These are phyloP conservation scores for Trametes polyzona DNA, from an alignment of 1,284 basidiomycete genomes.

Conservation along the genomic window DNA sequence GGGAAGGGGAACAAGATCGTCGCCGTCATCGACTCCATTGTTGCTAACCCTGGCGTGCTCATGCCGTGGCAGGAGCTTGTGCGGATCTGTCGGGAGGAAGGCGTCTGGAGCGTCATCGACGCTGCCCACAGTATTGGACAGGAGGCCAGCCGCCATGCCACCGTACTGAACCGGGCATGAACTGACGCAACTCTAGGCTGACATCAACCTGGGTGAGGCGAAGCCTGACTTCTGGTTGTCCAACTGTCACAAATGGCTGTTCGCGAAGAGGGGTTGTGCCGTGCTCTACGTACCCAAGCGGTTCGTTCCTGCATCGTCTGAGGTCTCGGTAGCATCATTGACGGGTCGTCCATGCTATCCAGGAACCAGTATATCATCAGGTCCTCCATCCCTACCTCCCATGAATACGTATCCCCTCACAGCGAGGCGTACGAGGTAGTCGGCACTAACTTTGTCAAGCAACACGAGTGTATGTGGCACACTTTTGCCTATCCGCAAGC, in stretches of 20 bases:
- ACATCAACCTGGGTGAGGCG: slow-evolving; percentile 60
- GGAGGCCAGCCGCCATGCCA: slow-evolving; percentile 22
- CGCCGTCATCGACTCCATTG: slow-evolving; percentile 78
- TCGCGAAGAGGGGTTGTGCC: slow-evolving; percentile 71
- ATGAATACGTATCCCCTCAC: slow-evolving; percentile 52
- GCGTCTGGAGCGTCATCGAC: slow-evolving; percentile 76
- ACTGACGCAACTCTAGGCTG: background rate
- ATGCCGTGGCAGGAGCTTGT: slow-evolving; percentile 86
- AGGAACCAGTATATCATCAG: slow-evolving; percentile 83
- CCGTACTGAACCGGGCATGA: background rate
- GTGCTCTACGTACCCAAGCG: slow-evolving; percentile 79
- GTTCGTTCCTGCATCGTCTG: slow-evolving; percentile 42
- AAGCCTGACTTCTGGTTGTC: slow-evolving; percentile 84
- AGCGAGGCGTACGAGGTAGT: slow-evolving; percentile 26
- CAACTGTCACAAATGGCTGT: slow-evolving; percentile 88
- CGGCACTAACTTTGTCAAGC: slow-evolving; percentile 53
- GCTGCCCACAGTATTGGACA: slow-evolving; percentile 84
- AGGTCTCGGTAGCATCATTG: too few relatives aligned
- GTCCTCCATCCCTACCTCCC: slow-evolving; percentile 76
- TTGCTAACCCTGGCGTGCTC: slow-evolving; percentile 69
- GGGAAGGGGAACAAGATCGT: slow-evolving; percentile 54
- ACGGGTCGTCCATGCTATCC: background rate
- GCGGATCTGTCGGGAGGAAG: slow-evolving; percentile 67
- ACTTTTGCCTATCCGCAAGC: background rate
- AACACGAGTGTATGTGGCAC: slow-evolving; percentile 58